Percentiles rank a stretch among this genome's conserved stretches.
Evolutionary conservation across 345 rosid species (phyloP).

Genomic region (Citropsis articulata): DNA sequence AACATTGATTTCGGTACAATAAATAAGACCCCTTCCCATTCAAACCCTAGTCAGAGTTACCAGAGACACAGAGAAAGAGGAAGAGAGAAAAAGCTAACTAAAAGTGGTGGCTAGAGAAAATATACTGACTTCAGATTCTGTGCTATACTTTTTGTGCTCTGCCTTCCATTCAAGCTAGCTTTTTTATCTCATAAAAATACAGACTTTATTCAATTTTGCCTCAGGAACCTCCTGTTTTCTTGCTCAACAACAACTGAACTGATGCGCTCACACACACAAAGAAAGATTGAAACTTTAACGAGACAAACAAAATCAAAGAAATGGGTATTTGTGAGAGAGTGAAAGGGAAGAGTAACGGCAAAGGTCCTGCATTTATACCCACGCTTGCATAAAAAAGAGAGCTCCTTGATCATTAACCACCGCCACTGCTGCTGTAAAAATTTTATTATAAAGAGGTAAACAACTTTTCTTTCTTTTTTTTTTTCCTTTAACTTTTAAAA

Average conservation of each 20-base stretch:
- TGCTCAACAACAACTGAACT: constrained; percentile 21
- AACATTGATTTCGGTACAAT: constrained; percentile 65
- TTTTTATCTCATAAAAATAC: constrained; percentile 26
- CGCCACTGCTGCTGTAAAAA: constrained; percentile 63
- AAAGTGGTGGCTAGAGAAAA: constrained; percentile 48
- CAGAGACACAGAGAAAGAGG: constrained; percentile 29
- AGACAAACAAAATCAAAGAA: constrained; percentile 21
- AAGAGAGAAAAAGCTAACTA: constrained; percentile 31
- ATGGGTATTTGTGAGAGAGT: constrained; percentile 26
- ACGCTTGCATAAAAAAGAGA: constrained; percentile 96
- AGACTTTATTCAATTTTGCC: constrained; percentile 39
- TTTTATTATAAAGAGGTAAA: constrained; percentile 10
- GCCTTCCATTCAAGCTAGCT: constrained; percentile 31
- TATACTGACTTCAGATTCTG: constrained; percentile 85
- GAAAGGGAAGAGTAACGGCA: constrained; percentile 30
- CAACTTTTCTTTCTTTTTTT: background rate
- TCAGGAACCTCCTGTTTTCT: constrained; percentile 28
- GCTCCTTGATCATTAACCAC: constrained; percentile 93
- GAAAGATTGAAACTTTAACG: background rate
- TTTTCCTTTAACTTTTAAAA: background rate
- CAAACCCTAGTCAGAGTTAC: constrained; percentile 71
- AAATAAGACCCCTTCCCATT: constrained; percentile 33
- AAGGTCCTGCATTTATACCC: constrained; percentile 83
- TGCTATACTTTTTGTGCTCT: constrained; percentile 50
- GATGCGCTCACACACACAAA: background rate